Evolutionary conservation across 1,284 basidiomycete genomes (phyloP).

Genomic region (Ceratobasidium sp.): DNA sequence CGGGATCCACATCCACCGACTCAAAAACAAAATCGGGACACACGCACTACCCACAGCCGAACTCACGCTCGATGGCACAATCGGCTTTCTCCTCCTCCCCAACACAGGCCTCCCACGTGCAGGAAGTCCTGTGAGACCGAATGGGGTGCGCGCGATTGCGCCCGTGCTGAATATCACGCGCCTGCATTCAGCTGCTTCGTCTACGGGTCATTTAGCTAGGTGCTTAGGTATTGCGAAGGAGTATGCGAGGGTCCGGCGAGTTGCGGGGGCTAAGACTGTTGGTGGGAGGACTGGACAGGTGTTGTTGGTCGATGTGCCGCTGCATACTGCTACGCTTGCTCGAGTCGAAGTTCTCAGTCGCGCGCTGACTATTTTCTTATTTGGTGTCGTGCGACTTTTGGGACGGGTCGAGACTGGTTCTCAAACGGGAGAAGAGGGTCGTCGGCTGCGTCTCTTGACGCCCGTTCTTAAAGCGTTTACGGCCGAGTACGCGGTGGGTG

Average conservation of each 20-base stretch:
- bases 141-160: constrained; percentile 55
- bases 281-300: constrained; percentile 50
- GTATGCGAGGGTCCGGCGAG: constrained; percentile 67
- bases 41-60: constrained; percentile 81
- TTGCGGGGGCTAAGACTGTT: constrained; percentile 56
- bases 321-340: constrained; percentile 73
- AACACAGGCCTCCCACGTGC: neutral
- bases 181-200: constrained; percentile 70
- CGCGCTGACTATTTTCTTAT: constrained; percentile 69
- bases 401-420: constrained; percentile 69
- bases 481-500: constrained; percentile 69
- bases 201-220: constrained; percentile 68
- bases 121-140: neutral
- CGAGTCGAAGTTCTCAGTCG: constrained; percentile 69
- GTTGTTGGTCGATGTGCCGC: constrained; percentile 64
- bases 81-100: constrained; percentile 67
- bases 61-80: constrained; percentile 68
- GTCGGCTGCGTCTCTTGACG: constrained; percentile 72
- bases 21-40: constrained; percentile 85
- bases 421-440: constrained; percentile 61
- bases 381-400: constrained; percentile 68
- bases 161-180: constrained; percentile 82
- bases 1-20: constrained; percentile 74
- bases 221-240: constrained; percentile 71
- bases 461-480: constrained; percentile 77